Percentiles rank a stretch among this genome's conserved stretches.
Evolutionary conservation across 768 basidiomycete species (phyloP).

Genomic region (Pilatotrama ljubarskyi): DNA sequence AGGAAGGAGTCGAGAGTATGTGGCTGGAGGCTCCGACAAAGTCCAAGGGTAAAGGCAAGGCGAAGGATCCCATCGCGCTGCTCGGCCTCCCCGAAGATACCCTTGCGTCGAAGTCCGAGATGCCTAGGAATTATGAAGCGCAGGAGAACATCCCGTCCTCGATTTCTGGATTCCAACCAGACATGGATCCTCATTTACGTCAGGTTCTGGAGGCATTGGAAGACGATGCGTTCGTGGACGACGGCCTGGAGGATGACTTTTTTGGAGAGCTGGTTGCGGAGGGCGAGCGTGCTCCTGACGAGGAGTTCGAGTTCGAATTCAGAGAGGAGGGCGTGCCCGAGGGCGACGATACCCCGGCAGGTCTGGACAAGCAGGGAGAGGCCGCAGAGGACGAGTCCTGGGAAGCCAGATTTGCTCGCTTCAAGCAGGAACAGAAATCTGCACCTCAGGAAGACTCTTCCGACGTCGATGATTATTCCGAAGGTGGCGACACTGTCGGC

Average conservation of each 20-base stretch:
- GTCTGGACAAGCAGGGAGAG: conserved; percentile 17
- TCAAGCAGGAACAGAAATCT: conserved; percentile 56
- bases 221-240: conserved; percentile 92
- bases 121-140: conserved; percentile 73
- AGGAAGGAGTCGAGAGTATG: conserved; percentile 79
- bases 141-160: conserved; percentile 80
- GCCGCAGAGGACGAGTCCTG: conserved; percentile 51
- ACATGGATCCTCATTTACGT: conserved; percentile 94
- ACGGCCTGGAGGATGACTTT: conserved; percentile 70
- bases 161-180: conserved; percentile 87
- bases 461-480: conserved; percentile 57
- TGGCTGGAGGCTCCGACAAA: conserved; percentile 72
- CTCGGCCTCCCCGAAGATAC: conserved; percentile 67
- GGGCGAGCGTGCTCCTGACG: conserved; percentile 65
- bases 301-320: conserved; percentile 68
- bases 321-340: conserved; percentile 48
- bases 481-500: conserved; percentile 80
- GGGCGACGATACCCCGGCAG: conserved; percentile 30
- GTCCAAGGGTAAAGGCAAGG: conserved; percentile 43
- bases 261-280: conserved; percentile 70
- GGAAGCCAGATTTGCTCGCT: conserved; percentile 79
- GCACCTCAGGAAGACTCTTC: conserved; percentile 29
- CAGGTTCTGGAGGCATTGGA: conserved; percentile 94
- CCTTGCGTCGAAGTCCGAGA: conserved; percentile 70
- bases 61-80: conserved; percentile 41